These are phyloP conservation scores for Penicillium frequentans DNA, from an alignment of 2,329 filamentous ascomycete genomes.

Conservation along the genomic window DNA sequence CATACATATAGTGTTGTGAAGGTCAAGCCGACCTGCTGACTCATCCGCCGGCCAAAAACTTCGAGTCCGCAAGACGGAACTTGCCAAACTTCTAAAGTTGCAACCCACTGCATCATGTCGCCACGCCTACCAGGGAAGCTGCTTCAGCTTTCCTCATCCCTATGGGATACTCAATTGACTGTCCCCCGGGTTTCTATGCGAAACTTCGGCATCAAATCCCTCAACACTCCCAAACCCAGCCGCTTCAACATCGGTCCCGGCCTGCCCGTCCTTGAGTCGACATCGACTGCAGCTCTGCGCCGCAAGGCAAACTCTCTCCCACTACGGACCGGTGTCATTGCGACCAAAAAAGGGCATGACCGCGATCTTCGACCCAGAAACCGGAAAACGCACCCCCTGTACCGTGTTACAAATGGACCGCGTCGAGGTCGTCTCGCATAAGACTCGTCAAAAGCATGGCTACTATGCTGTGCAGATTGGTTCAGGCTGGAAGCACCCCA, in stretches of 20 bases:
- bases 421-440: constrained; percentile 84
- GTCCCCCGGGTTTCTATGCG: constrained; percentile 32
- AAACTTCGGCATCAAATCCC: constrained; percentile 57
- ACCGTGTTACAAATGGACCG: constrained; percentile 92
- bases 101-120: constrained; percentile 28
- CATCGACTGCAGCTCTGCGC: constrained; percentile 58
- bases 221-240: constrained; percentile 52
- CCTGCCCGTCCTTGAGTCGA: constrained; percentile 55
- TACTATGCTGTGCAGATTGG: constrained; percentile 96
- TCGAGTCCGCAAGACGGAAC: constrained; percentile 6
- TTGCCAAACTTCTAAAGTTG: not conserved
- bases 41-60: constrained; percentile 23
- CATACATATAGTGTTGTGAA: not conserved
- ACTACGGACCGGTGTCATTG: constrained; percentile 76
- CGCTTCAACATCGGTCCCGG: constrained; percentile 55
- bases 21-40: constrained; percentile 9
- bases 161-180: constrained; percentile 25
- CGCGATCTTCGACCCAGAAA: constrained; percentile 74
- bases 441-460: constrained; percentile 76
- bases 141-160: constrained; percentile 28
- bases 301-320: constrained; percentile 61
- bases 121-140: constrained; percentile 36
- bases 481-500: constrained; percentile 68
- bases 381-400: constrained; percentile 76
- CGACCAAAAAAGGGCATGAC: constrained; percentile 95